phyloP scores from a whole-genome alignment of 306 rosid genomes.

The Cicer chorassanicum region DNA sequence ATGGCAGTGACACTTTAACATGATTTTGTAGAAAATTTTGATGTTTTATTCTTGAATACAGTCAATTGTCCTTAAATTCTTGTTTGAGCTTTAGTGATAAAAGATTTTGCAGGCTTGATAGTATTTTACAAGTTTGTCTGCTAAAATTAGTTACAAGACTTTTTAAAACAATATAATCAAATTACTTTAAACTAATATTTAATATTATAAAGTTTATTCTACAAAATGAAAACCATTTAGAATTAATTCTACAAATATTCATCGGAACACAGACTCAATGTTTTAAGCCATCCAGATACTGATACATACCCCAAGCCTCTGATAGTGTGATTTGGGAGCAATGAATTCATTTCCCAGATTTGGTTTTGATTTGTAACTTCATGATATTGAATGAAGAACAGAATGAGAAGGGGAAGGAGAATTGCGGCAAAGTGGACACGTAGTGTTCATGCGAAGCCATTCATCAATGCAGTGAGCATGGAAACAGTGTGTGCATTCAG shows the following conservation, averaged over 20 bases:
- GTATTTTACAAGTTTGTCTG: not conserved
- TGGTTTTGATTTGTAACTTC: not conserved
- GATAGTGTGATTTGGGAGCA: not conserved
- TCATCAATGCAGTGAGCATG: conserved; percentile 74
- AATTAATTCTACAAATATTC: not conserved
- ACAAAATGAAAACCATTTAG: not conserved
- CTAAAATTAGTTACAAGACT: not conserved
- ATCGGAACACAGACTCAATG: not conserved
- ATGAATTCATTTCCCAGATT: too few relatives aligned
- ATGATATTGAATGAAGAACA: conserved; percentile 20
- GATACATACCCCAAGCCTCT: not conserved
- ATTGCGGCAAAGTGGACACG: conserved; percentile 78
- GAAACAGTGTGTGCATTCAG: conserved; percentile 77
- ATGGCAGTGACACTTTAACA: not conserved
- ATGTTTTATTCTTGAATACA: not conserved
- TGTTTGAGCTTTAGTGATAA: not conserved
- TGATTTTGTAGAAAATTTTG: not conserved
- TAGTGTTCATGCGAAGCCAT: conserved; percentile 66
- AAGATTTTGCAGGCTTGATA: not conserved
- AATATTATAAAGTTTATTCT: not conserved
- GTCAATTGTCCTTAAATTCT: not conserved
- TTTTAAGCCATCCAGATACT: not conserved
- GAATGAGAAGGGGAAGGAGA: conserved; percentile 54
- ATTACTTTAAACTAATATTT: not conserved
- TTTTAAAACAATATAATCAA: not conserved